Evolutionary conservation across 1,284 basidiomycete species (phyloP).

Genomic region (Bothia castanella): DNA sequence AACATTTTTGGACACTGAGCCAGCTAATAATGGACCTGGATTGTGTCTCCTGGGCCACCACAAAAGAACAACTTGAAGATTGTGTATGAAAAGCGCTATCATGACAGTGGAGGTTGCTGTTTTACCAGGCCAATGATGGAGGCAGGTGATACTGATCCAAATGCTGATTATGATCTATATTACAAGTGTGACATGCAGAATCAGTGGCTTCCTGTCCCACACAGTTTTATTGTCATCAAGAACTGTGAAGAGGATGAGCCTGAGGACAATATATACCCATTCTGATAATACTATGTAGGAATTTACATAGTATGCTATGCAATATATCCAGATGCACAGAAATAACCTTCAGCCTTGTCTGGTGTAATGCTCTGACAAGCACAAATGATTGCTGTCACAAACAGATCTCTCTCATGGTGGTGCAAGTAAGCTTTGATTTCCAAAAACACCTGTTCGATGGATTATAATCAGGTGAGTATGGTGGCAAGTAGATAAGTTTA

Average conservation of each 20-base stretch:
- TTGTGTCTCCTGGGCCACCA: neutral
- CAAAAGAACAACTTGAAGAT: neutral
- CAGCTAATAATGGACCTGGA: neutral
- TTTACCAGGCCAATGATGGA: neutral
- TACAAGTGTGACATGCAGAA: neutral
- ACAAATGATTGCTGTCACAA: neutral
- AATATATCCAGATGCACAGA: conserved; percentile 5
- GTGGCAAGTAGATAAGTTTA: conserved; percentile 25
- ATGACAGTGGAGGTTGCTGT: neutral
- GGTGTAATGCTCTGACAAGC: conserved; percentile 9
- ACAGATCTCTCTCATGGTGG: neutral
- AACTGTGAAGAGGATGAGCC: no score
- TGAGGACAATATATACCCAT: no score
- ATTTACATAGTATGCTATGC: neutral
- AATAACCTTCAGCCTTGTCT: conserved; percentile 9
- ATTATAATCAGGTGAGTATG: conserved; percentile 29
- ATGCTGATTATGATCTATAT: conserved; percentile 1
- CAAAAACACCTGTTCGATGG: conserved; percentile 24
- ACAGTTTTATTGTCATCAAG: neutral
- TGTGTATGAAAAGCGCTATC: neutral
- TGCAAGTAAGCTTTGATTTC: conserved; percentile 1
- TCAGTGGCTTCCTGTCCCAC: conserved; percentile 2
- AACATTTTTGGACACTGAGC: neutral
- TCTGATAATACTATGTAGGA: no score
- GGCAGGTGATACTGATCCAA: neutral